Base-by-base conservation (phyloP, 1,284 basidiomycete genomes). In the Pascua sp. region DNA sequence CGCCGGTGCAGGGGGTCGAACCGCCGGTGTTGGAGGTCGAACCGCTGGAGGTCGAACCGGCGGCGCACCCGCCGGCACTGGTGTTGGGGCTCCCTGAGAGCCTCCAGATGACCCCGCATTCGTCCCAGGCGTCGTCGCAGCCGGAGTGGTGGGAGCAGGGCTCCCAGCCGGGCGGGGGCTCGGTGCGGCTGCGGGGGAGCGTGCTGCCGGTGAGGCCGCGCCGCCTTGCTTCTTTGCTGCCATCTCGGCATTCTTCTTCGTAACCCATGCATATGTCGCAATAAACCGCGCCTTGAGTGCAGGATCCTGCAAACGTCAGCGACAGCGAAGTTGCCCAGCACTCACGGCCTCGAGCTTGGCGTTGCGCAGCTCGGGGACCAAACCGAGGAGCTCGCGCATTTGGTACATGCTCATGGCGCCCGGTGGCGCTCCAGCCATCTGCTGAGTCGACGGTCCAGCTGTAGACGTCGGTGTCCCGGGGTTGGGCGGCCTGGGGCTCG, bases 321-420 rank as follows among this genome's bases (percentile, higher is more conserved):
- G 32, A 45, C 3, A 42, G 10, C 4, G 43, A 42, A 4, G 12
- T 12, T 43, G 40, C 17, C 2, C 15, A 7, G 11, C 24, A 50
- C 53, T 18, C 24, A 55, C 53, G 5, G 55, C 24, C 32, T 52
- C 55, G 18, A 57, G 46, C 39, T 38, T 51, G 32, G 51, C 50
- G 17, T 49, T 51, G 11, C 55, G 46, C 38, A 42, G n/a, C 7
- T 52, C 55, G 24, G 36, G 38, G n/a, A 51, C 48, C 36, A 60
- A 12, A 8, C 17, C 36, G 17, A 59, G 47, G 12, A 59, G 32
- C 11, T 59, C 60, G 42, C 46, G 50, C 32, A 62, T 55, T 24
- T 59, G 52, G 18, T 45, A 32, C 11, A 53, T 41, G 15, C 38
- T 51, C 48, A 62, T 60, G 8, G 49, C n/a, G 1, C 24, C 24